Conservation (phyloP, 352 stramenopile genomes). For the Pseudoperonospora humuli region DNA sequence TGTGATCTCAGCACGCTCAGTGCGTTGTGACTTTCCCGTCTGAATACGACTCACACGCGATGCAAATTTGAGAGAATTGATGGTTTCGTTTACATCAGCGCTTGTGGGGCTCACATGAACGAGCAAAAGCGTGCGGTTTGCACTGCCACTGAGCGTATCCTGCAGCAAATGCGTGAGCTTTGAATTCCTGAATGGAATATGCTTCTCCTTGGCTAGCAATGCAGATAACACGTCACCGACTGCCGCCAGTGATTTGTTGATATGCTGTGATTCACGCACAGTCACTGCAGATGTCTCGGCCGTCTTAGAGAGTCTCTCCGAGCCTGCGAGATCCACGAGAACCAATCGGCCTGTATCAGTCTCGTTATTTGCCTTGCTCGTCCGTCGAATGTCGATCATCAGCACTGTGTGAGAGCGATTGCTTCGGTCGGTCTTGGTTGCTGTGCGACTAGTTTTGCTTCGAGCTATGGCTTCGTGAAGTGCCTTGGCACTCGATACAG, state of each 20-base stretch:
- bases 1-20: slow-evolving; percentile 51
- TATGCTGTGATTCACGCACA: slow-evolving; percentile 64
- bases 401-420: slow-evolving; percentile 56
- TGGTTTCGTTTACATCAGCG: slow-evolving; percentile 51
- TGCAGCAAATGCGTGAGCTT: slow-evolving; percentile 84
- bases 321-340: slow-evolving; percentile 75
- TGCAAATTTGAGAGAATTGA: slow-evolving; percentile 78
- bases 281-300: slow-evolving; percentile 26
- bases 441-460: slow-evolving; percentile 25
- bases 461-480: slow-evolving; percentile 31
- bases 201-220: slow-evolving; percentile 66
- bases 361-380: slow-evolving; percentile 36
- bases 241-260: slow-evolving; percentile 75
- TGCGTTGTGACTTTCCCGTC: slow-evolving; percentile 29
- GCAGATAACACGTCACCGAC: slow-evolving; percentile 65
- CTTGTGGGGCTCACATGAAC: slow-evolving; percentile 53
- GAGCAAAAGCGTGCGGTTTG: slow-evolving; percentile 44
- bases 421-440: slow-evolving; percentile 29
- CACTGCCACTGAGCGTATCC: slow-evolving; percentile 43
- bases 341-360: slow-evolving; percentile 39
- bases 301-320: slow-evolving; percentile 54
- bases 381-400: slow-evolving; percentile 46
- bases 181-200: slow-evolving; percentile 78
- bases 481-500: slow-evolving; percentile 25
- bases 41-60: slow-evolving; percentile 43